Conservation (phyloP, 192 early-diverging fungal genomes). For the Chytriomyces sp. region DNA sequence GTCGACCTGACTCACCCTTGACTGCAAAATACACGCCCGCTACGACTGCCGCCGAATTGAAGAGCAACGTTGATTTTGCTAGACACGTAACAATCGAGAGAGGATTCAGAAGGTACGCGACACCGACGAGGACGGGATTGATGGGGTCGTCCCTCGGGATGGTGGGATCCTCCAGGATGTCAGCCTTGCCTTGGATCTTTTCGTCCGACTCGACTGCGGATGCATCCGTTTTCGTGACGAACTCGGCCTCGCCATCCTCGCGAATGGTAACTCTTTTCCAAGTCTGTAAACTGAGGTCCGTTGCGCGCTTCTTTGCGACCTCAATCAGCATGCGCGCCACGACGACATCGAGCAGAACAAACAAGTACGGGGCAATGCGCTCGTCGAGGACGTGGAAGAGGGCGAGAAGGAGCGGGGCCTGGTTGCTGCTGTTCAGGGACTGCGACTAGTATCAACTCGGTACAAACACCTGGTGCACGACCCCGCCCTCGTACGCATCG, state of each 20-base stretch:
- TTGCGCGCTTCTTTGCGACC: constrained; percentile 49
- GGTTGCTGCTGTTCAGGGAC: not conserved
- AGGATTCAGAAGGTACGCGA: constrained; percentile 82
- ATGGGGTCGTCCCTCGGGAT: constrained; percentile 31
- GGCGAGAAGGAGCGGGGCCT: constrained; percentile 74
- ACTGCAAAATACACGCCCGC: constrained; percentile 68
- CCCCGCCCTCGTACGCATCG: constrained; percentile 84
- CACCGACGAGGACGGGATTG: constrained; percentile 48
- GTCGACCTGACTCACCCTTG: constrained; percentile 45
- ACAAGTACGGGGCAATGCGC: constrained; percentile 55
- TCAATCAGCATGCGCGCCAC: constrained; percentile 61
- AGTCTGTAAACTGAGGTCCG: constrained; percentile 3
- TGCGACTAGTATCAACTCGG: not conserved
- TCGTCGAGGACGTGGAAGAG: constrained; percentile 65
- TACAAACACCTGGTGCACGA: constrained; percentile 77
- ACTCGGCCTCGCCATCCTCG: too few relatives aligned
- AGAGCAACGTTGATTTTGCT: constrained; percentile 71
- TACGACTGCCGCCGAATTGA: constrained; percentile 78
- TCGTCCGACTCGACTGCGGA: not conserved
- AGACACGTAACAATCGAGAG: constrained; percentile 75
- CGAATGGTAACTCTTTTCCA: too few relatives aligned
- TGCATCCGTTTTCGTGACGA: constrained; percentile 16
- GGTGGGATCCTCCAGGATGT: constrained; percentile 37
- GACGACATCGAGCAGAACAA: constrained; percentile 64
- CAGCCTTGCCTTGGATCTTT: constrained; percentile 13